Percentiles rank a stretch among this genome's conserved stretches.
Conservation (phyloP, 257 asterid genomes). For the Fraxinus americana region DNA sequence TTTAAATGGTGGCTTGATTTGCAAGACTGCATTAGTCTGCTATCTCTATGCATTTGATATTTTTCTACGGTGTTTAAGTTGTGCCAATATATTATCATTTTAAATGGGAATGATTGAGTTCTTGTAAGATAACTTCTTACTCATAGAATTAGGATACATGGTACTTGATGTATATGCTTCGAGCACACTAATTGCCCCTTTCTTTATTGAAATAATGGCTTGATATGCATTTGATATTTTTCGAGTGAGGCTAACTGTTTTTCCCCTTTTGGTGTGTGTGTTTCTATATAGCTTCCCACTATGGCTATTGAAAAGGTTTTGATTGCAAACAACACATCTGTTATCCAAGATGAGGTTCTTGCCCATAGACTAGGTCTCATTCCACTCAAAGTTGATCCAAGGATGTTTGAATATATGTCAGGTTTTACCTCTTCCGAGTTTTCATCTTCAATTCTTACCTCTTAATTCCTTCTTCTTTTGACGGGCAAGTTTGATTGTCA, state of each 20-base stretch:
- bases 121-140: neutral
- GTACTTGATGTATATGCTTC: too few relatives aligned
- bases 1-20: neutral
- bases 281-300: slow-evolving; percentile 69
- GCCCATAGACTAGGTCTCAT: slow-evolving; percentile 92
- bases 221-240: slow-evolving; percentile 11
- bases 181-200: too few relatives aligned
- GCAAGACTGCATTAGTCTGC: neutral
- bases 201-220: too few relatives aligned
- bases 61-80: neutral
- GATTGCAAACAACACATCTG: slow-evolving; percentile 88
- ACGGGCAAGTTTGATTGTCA: slow-evolving; percentile 33
- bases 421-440: slow-evolving; percentile 45
- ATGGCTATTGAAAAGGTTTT: slow-evolving; percentile 95
- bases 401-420: slow-evolving; percentile 75
- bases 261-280: slow-evolving; percentile 15
- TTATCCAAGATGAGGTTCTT: slow-evolving; percentile 96
- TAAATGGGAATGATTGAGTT: slow-evolving; percentile 12
- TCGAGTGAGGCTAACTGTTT: slow-evolving; percentile 1
- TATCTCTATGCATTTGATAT: neutral
- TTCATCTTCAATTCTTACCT: slow-evolving; percentile 9
- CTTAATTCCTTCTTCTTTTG: slow-evolving; percentile 6
- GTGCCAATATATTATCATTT: slow-evolving; percentile 11
- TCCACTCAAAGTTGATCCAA: slow-evolving; percentile 85
- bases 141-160: too few relatives aligned